Evolutionary conservation across 345 rosid species (phyloP), one percentile per base, ranked within the genome.

Genomic region (Nephelium lappaceum): DNA sequence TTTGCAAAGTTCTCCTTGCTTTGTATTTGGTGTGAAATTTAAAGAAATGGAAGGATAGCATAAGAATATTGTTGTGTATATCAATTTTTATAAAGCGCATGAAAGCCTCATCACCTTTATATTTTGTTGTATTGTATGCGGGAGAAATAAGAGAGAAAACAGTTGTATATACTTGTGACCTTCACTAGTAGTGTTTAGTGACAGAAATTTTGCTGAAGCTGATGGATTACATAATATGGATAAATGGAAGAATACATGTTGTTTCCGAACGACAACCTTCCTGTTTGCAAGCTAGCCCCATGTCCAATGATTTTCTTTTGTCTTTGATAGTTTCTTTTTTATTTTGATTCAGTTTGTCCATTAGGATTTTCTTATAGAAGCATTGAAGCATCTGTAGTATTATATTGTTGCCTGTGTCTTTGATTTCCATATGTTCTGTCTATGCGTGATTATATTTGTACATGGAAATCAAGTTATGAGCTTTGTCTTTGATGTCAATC

Each of bases 1-100:
- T 18, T 74, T 25, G n/a, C 60, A 25, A 45, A 10, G 27, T 27
- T 24, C 3, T 74, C 38, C 10, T 47, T 24, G 11, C 45, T 23
- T 74, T 74, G 70, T 43, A 21, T 74, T 62, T 74, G 42, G n/a
- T 25, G 27, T 63, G 70, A 41, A 61, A 74, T 61, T 39, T 73
- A 62, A 41, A 23, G 68, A 51, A 74, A 8, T 42, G 74, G n/a
- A n/a, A 61, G n/a, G 36, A 63, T 19, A 11, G 60, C 58, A 25
- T 47, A 16, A 21, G 18, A 75, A 19, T 27, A 38, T 27, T n/a
- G 16, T 23, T 25, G 23, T 42, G 68, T 43, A 41, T 61, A 1
- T 61, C 14, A 9, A 45, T 63, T 11, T 58, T 63, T 60, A 18
- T 12, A 63, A 61, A 5, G 21, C 25, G 24, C 69, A 42, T 19